phyloP scores from a whole-genome alignment of 106 monocot genomes.

The Platanthera guangdongensis region DNA sequence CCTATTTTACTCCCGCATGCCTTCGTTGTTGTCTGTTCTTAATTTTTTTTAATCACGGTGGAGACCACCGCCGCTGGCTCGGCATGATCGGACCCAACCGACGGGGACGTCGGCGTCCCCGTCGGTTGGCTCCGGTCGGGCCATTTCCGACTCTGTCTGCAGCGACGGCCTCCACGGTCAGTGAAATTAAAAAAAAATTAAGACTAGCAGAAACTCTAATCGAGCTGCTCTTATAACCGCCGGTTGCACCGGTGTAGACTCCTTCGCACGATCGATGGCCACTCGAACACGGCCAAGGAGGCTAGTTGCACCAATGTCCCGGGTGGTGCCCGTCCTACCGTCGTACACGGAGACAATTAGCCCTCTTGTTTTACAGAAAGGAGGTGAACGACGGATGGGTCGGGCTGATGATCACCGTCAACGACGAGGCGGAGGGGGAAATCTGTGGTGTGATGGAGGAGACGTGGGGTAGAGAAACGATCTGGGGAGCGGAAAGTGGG shows the following conservation, averaged over 20 bases:
- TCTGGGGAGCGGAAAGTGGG: slow-evolving; percentile 14
- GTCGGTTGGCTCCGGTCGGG: too few species aligned
- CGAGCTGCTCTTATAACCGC: slow-evolving; percentile 36
- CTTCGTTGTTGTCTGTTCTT: too few species aligned
- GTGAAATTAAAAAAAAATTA: too few species aligned
- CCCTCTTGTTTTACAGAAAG: slow-evolving; percentile 9
- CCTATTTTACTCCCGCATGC: too few species aligned
- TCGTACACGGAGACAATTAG: slow-evolving; percentile 33
- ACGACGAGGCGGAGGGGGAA: slow-evolving; percentile 3
- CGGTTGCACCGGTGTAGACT: slow-evolving; percentile 11
- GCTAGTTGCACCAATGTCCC: slow-evolving; percentile 27
- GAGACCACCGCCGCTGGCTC: too few species aligned
- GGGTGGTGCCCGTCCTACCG: slow-evolving; percentile 25
- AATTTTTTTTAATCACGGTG: too few species aligned
- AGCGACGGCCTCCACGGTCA: too few species aligned
- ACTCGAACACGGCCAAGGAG: slow-evolving; percentile 42
- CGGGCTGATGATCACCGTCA: slow-evolving; percentile 27
- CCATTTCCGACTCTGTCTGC: too few species aligned
- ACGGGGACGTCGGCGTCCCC: too few species aligned
- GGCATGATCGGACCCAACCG: too few species aligned
- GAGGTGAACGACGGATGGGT: slow-evolving; percentile 4
- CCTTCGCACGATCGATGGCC: slow-evolving; percentile 14
- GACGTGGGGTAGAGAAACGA: slow-evolving; percentile 15
- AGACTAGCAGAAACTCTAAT: too few species aligned
- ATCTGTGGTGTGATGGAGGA: neutral